Percentiles rank a stretch among this genome's conserved stretches.
phyloP scores from a whole-genome alignment of 2,329 filamentous ascomycete species.

The Xylaria sp. region DNA sequence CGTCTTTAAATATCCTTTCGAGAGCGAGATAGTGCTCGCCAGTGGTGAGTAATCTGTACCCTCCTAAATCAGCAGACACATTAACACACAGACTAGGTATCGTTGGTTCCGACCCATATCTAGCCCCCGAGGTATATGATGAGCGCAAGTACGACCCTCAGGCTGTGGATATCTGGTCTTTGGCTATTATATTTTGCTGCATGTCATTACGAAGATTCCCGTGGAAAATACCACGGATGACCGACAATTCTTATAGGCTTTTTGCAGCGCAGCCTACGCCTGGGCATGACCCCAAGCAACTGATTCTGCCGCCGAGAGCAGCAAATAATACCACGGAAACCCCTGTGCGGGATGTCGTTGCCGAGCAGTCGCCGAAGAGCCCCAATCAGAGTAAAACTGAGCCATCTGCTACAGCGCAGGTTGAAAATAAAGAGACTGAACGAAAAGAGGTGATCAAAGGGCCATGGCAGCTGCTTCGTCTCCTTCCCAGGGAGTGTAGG shows the following conservation, averaged over 20 bases:
- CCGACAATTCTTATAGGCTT: constrained; percentile 94
- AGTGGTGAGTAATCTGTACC: constrained; percentile 68
- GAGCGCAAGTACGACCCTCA: constrained; percentile 92
- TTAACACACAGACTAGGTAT: constrained; percentile 57
- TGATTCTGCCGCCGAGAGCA: constrained; percentile 59
- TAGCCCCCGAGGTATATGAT: constrained; percentile 96
- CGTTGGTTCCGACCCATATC: constrained; percentile 90
- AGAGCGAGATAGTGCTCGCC: constrained; percentile 84
- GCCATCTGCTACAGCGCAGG: constrained; percentile 43
- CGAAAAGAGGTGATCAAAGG: constrained; percentile 87
- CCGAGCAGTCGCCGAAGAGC: constrained; percentile 49
- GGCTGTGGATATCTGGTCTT: constrained; percentile 95
- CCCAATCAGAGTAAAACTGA: constrained; percentile 41
- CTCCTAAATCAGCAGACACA: neutral
- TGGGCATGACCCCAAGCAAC: constrained; percentile 69
- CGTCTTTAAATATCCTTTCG: constrained; percentile 97
- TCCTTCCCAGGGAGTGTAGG: constrained; percentile 88
- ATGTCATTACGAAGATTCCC: constrained; percentile 96
- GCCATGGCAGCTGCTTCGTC: constrained; percentile 86
- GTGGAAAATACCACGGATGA: constrained; percentile 92
- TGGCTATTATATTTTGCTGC: constrained; percentile 98
- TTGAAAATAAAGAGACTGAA: constrained; percentile 52
- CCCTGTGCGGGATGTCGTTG: constrained; percentile 53
- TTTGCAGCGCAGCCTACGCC: constrained; percentile 88
- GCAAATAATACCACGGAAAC: constrained; percentile 56